Percentiles rank a stretch among this genome's conserved stretches.
phyloP scores from a whole-genome alignment of 495 filamentous ascomycete species.

The Neurospora tetraspora region DNA sequence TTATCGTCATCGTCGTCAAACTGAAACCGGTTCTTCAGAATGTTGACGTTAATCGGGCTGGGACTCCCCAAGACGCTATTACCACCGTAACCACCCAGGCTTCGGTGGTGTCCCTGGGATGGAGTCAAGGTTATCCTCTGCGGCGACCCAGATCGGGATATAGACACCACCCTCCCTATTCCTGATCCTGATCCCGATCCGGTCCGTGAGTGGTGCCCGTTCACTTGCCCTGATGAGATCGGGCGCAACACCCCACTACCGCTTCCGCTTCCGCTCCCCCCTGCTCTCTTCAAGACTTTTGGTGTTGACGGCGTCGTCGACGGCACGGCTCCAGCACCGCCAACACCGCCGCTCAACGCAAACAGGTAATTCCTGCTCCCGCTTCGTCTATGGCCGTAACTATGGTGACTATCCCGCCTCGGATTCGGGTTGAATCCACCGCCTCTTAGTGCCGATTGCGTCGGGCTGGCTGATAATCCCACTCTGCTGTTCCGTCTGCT shows the following conservation, averaged over 20 bases:
- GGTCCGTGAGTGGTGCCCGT: background rate
- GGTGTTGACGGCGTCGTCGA: background rate
- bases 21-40: background rate
- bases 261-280: background rate
- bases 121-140: background rate
- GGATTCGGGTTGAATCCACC: background rate
- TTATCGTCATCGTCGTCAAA: background rate
- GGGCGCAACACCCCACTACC: background rate
- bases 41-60: background rate
- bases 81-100: background rate
- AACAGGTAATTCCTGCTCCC: slow-evolving; percentile 3
- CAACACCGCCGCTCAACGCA: background rate
- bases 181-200: background rate
- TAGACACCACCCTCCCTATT: background rate
- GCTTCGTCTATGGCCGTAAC: background rate
- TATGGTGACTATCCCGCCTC: background rate
- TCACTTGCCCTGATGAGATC: background rate
- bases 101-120: background rate
- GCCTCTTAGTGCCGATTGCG: background rate
- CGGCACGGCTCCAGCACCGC: background rate
- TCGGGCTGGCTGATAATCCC: background rate
- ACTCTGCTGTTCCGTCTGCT: background rate
- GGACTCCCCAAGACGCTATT: background rate
- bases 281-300: background rate
- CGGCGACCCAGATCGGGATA: background rate